A percentile compares a stretch with the other conserved stretches of the same genome.
These are phyloP conservation scores for Cladophialophora psammophila DNA, from an alignment of 2,329 filamentous ascomycete genomes.

Conservation along the genomic window DNA sequence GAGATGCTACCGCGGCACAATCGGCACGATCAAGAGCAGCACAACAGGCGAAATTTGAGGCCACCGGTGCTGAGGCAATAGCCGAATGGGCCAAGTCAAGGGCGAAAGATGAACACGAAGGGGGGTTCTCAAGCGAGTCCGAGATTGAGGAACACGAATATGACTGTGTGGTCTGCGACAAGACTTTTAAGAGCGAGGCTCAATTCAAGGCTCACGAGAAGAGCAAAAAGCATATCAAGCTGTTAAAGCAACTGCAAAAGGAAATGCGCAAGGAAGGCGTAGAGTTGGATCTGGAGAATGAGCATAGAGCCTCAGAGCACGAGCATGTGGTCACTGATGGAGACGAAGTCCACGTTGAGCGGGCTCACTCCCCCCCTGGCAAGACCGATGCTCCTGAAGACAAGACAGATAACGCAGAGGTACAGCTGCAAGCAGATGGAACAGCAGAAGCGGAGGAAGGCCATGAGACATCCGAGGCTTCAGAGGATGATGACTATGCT, in stretches of 20 bases:
- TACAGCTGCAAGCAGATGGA: not conserved
- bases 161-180: constrained; percentile 70
- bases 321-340: constrained; percentile 35
- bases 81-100: constrained; percentile 74
- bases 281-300: constrained; percentile 45
- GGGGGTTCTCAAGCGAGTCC: constrained; percentile 53
- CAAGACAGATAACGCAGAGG: constrained; percentile 14
- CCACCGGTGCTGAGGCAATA: constrained; percentile 53
- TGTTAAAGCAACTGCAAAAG: constrained; percentile 77
- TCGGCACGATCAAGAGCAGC: constrained; percentile 82
- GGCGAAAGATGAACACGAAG: constrained; percentile 59
- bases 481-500: constrained; percentile 55
- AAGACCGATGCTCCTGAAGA: not conserved
- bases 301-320: constrained; percentile 9
- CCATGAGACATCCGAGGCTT: constrained; percentile 28
- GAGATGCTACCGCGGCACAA: constrained; percentile 81
- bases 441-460: constrained; percentile 19
- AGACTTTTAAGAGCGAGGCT: constrained; percentile 85
- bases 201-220: constrained; percentile 91
- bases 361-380: not conserved
- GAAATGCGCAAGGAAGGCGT: constrained; percentile 85
- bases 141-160: constrained; percentile 62
- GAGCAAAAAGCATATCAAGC: constrained; percentile 95
- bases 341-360: constrained; percentile 20
- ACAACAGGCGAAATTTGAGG: constrained; percentile 71